Percentiles rank a stretch among this genome's conserved stretches.
phyloP scores from a whole-genome alignment of 164 flowering plant genomes.

The Warburgia ugandensis region DNA sequence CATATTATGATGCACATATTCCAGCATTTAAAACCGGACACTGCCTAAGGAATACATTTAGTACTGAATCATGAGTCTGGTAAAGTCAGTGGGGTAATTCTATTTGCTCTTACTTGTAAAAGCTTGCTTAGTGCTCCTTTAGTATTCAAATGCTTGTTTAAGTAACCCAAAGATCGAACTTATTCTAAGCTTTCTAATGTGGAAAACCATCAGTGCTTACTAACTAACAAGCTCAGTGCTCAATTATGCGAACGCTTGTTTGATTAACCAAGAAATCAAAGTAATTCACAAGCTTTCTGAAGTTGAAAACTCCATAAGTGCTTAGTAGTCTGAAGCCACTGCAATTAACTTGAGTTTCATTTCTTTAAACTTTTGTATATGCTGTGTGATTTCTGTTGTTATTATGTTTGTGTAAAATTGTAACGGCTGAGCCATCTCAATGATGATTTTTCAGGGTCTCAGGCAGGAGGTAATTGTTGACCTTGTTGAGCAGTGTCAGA shows the following conservation, averaged over 20 bases:
- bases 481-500: conserved; percentile 88
- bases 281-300: not conserved
- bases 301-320: not conserved
- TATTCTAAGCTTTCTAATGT: no score
- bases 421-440: conserved; percentile 1
- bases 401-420: not conserved
- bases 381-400: not conserved
- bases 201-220: no score
- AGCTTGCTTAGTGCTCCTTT: no score
- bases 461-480: conserved; percentile 89
- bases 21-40: not conserved
- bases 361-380: not conserved
- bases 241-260: no score
- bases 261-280: no score
- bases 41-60: not conserved
- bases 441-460: conserved; percentile 51
- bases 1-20: not conserved
- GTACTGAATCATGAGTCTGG: not conserved
- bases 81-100: not conserved
- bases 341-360: not conserved
- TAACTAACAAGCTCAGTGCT: no score
- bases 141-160: no score
- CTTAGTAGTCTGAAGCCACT: not conserved
- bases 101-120: not conserved
- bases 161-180: no score